Evolutionary conservation across 345 rosid species (phyloP).

Genomic region (Geranium rotundifolium): DNA sequence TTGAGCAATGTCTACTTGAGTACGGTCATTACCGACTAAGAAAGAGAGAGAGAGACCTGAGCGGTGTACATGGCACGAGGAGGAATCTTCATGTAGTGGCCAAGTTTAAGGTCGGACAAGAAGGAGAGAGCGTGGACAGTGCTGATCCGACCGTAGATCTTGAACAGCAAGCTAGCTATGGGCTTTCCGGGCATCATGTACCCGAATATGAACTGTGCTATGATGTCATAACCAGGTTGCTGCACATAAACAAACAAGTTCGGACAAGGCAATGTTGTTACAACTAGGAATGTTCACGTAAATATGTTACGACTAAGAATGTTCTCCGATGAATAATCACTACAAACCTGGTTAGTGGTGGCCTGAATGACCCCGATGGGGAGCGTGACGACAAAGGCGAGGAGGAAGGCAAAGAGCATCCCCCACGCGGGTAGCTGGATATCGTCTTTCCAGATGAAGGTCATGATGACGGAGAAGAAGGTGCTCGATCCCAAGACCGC

Average conservation of each 20-base stretch:
- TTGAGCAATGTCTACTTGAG: too few relatives aligned
- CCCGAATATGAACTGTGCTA: constrained; percentile 95
- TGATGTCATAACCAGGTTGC: constrained; percentile 99
- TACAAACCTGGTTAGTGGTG: constrained; percentile 82
- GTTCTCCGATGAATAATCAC: too few relatives aligned
- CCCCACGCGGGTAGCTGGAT: constrained; percentile 97
- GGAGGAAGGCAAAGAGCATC: constrained; percentile 74
- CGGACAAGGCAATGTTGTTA: too few relatives aligned
- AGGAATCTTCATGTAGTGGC: constrained; percentile 98
- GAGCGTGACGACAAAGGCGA: constrained; percentile 89
- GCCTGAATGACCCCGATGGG: constrained; percentile 99
- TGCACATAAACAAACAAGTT: constrained; percentile 18
- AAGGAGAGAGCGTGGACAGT: constrained; percentile 93
- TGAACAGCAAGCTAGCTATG: constrained; percentile 86
- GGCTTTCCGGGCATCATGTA: constrained; percentile 86
- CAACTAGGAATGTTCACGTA: too few relatives aligned
- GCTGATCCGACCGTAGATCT: constrained; percentile 93
- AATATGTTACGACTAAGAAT: too few relatives aligned
- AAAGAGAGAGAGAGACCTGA: constrained; percentile 36
- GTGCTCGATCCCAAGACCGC: constrained; percentile 48
- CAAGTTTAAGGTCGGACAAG: constrained; percentile 95
- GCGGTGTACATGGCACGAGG: constrained; percentile 95
- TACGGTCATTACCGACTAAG: too few relatives aligned
- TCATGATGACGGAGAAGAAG: constrained; percentile 53
- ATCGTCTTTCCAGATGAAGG: constrained; percentile 61